Percentiles rank a stretch among this genome's conserved stretches.
Conservation (phyloP, 139 green algal species). For the Chlorella sp. region DNA sequence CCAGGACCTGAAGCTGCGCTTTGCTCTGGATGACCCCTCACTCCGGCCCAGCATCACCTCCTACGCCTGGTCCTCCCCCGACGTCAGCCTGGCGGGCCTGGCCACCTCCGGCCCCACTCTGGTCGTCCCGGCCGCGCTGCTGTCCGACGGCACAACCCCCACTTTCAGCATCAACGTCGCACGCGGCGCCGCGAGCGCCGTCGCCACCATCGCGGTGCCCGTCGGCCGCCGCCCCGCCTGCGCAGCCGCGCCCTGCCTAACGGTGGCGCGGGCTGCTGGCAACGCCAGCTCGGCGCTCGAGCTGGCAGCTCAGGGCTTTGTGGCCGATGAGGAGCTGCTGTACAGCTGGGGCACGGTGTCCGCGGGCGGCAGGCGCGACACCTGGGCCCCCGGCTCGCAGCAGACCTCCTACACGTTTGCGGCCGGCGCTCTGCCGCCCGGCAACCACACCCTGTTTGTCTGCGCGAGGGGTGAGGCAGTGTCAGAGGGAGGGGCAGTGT, state of each 20-base stretch:
- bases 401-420: slow-evolving; percentile 6
- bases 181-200: neutral
- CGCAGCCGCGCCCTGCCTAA: slow-evolving; percentile 1
- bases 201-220: neutral
- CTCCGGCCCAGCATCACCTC: slow-evolving; percentile 9
- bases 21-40: neutral
- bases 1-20: neutral
- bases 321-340: neutral
- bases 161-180: neutral
- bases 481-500: neutral
- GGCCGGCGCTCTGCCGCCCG: neutral
- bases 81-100: neutral
- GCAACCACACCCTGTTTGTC: neutral
- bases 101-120: neutral
- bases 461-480: slow-evolving; percentile 8
- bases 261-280: neutral
- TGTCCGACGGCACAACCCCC: neutral
- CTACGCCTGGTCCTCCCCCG: neutral
- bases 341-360: neutral
- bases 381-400: neutral
- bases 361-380: neutral
- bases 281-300: neutral
- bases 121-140: neutral
- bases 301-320: neutral
- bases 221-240: slow-evolving; percentile 14